These are phyloP conservation scores for Lathyrus aphaca DNA, from an alignment of 306 rosid genomes.

Conservation along the genomic window DNA sequence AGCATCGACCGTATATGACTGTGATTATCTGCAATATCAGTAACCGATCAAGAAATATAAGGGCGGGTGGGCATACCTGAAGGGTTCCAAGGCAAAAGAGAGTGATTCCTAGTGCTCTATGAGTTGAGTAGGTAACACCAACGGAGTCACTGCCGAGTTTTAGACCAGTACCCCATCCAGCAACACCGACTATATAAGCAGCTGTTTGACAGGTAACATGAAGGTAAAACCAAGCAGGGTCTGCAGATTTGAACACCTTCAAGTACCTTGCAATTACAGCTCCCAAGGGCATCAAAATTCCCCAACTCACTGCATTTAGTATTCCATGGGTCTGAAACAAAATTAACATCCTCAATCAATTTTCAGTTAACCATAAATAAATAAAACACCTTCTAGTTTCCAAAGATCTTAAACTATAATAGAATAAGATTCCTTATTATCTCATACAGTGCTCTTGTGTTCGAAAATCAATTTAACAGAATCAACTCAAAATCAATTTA, in stretches of 20 bases:
- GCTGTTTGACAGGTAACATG: constrained; percentile 84
- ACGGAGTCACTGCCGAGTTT: constrained; percentile 76
- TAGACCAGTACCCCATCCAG: constrained; percentile 97
- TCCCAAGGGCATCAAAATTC: constrained; percentile 74
- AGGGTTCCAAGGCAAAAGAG: constrained; percentile 88
- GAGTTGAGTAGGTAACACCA: constrained; percentile 47
- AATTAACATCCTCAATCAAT: constrained; percentile 22
- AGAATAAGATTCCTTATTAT: no score
- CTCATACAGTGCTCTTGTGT: no score
- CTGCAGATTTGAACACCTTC: constrained; percentile 79
- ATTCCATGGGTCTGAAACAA: constrained; percentile 69
- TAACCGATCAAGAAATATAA: constrained; percentile 13
- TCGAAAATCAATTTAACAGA: not conserved
- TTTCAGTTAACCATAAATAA: not conserved
- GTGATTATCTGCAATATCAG: not conserved
- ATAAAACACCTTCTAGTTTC: constrained; percentile 6
- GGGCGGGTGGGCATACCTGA: constrained; percentile 53
- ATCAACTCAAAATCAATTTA: not conserved
- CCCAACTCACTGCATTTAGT: constrained; percentile 79
- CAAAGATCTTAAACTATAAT: not conserved
- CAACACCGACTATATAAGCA: constrained; percentile 85
- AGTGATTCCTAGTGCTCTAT: constrained; percentile 68
- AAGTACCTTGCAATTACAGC: constrained; percentile 78
- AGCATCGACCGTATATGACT: not conserved
- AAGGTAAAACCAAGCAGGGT: constrained; percentile 98